These are phyloP conservation scores for Rhytidhysteron rufulum DNA, from an alignment of 2,329 filamentous ascomycete species.

Conservation along the genomic window DNA sequence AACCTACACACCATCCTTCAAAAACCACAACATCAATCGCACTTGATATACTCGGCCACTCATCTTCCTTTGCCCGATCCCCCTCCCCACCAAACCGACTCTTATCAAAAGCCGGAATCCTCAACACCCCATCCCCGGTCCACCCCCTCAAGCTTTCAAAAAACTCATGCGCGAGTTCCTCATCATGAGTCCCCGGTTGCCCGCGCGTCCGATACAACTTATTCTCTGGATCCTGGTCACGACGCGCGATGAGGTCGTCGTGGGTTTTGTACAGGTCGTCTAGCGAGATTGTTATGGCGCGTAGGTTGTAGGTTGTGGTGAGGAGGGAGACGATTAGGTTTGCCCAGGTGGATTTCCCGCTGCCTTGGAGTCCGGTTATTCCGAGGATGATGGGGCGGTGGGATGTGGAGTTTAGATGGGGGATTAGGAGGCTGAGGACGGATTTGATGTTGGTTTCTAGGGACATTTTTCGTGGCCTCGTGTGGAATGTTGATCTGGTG, in stretches of 20 bases:
- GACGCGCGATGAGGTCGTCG: constrained; percentile 62
- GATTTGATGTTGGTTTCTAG: constrained; percentile 26
- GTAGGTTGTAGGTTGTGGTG: constrained; percentile 17
- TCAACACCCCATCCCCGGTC: too few species aligned
- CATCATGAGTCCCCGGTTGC: constrained; percentile 80
- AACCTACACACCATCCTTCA: too few species aligned
- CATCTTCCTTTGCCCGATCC: too few species aligned
- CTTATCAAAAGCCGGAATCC: too few species aligned
- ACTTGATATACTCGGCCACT: too few species aligned
- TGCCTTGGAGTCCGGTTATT: constrained; percentile 86
- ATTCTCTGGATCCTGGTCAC: constrained; percentile 64
- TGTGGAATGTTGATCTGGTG: too few species aligned
- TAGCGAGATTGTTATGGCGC: constrained; percentile 42
- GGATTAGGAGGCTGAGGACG: constrained; percentile 23
- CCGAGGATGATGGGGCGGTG: constrained; percentile 74
- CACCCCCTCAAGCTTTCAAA: constrained; percentile 57
- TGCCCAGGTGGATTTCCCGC: constrained; percentile 86
- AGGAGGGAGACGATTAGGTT: constrained; percentile 30
- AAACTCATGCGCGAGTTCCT: constrained; percentile 59
- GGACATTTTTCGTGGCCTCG: too few species aligned
- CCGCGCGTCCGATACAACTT: constrained; percentile 76
- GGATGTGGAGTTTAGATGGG: constrained; percentile 13
- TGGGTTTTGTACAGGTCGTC: constrained; percentile 87
- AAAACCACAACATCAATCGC: too few species aligned
- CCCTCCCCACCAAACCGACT: too few species aligned